These are phyloP conservation scores for Suillus sp. DNA, from an alignment of 768 basidiomycete genomes.

Conservation along the genomic window DNA sequence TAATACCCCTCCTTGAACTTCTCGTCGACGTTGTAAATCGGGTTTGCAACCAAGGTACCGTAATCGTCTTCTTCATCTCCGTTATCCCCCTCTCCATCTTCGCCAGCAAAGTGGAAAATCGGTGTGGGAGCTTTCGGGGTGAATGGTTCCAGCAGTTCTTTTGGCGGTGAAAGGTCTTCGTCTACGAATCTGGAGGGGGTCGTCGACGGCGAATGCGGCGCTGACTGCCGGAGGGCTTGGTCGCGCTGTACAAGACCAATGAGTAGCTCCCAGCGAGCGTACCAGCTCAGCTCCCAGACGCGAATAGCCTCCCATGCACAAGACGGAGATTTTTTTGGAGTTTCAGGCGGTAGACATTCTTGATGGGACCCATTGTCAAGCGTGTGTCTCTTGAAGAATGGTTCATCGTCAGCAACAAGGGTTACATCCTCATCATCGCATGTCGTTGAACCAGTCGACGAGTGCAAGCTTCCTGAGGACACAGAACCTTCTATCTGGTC, in stretches of 20 bases:
- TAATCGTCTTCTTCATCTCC: slow-evolving; percentile 33
- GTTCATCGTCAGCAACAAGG: slow-evolving; percentile 50
- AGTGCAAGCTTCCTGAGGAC: background rate
- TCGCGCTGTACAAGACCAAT: slow-evolving; percentile 43
- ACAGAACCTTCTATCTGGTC: background rate
- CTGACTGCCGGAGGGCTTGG: slow-evolving; percentile 18
- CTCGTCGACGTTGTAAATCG: slow-evolving; percentile 16
- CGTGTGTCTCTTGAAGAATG: background rate
- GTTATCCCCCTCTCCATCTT: slow-evolving; percentile 21
- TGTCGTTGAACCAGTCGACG: slow-evolving; percentile 3
- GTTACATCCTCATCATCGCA: slow-evolving; percentile 43
- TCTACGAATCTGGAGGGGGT: slow-evolving; percentile 4
- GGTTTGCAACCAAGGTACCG: slow-evolving; percentile 22
- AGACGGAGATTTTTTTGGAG: background rate
- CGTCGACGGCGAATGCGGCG: slow-evolving; percentile 8
- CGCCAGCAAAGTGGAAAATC: slow-evolving; percentile 26
- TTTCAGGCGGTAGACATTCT: background rate
- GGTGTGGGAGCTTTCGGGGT: slow-evolving; percentile 10
- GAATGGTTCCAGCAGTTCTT: background rate
- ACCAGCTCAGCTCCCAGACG: slow-evolving; percentile 52
- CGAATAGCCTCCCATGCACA: slow-evolving; percentile 19
- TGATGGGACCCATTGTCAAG: background rate
- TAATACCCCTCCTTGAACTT: slow-evolving; percentile 30
- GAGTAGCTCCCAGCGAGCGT: slow-evolving; percentile 56
- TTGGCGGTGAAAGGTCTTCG: background rate